Conservation (phyloP, 192 early-diverging fungal species). For the Dissophora ornata region DNA sequence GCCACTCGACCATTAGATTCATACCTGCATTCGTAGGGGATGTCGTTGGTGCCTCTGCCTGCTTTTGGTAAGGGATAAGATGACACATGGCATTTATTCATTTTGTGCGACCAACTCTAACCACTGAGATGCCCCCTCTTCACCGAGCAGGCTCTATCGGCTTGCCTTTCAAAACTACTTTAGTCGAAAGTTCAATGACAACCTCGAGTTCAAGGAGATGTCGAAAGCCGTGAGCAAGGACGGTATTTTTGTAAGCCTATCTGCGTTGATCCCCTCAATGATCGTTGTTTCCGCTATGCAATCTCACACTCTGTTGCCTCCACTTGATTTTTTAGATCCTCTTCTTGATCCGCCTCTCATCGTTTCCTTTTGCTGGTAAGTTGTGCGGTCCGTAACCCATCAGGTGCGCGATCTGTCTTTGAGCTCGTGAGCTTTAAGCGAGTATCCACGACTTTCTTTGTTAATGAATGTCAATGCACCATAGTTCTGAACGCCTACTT, state of each 20-base stretch:
- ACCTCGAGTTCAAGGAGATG: slow-evolving; percentile 40
- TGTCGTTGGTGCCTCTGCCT: slow-evolving; percentile 27
- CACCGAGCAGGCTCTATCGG: slow-evolving; percentile 25
- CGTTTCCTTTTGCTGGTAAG: slow-evolving; percentile 41
- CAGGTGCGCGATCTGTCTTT: no score
- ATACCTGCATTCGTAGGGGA: slow-evolving; percentile 37
- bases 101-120: no score
- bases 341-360: slow-evolving; percentile 44
- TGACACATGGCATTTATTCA: no score
- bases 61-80: slow-evolving; percentile 55
- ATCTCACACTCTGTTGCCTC: no score
- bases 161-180: slow-evolving; percentile 26
- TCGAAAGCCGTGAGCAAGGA: slow-evolving; percentile 46
- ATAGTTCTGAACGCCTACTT: slow-evolving; percentile 45
- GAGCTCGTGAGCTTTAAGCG: no score
- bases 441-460: background rate
- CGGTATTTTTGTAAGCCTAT: slow-evolving; percentile 42
- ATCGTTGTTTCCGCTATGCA: no score
- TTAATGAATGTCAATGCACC: background rate
- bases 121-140: no score
- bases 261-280: no score
- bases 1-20: slow-evolving; percentile 26
- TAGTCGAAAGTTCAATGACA: slow-evolving; percentile 24
- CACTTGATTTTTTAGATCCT: slow-evolving; percentile 28
- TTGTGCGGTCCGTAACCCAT: background rate